Evolutionary conservation across 768 basidiomycete species (phyloP), one percentile per base, ranked within the genome.

Genomic region (Pisolithus sp.): DNA sequence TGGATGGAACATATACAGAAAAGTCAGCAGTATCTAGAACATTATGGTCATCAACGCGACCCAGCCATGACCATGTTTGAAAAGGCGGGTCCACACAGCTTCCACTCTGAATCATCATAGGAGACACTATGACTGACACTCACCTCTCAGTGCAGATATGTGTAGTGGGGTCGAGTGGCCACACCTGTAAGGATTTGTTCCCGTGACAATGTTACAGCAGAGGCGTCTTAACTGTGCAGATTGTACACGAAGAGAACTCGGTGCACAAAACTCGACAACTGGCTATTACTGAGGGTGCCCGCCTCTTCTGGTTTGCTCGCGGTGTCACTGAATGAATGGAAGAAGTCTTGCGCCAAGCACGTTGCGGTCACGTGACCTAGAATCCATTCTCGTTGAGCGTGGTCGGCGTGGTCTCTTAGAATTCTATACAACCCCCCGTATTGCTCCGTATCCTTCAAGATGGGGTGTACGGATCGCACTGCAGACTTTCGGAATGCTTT

Each of bases 1-100:
- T 46, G 65, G 23, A 26, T 46, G 65, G 64, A 55, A 7, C 21
- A 12, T 13, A 20, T 26, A 7, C n/a, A 12, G 26, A 2, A 73
- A 71, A 70, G 26, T 92, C 89, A 93, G 89, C 81, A 93, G 89
- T 93, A 93, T 92, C 89, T 83, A 76, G 88, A 89, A 89, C 87
- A 78, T 81, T 74, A 62, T 64, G 71, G 87, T 91, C 89, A 79
- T 75, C 88, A 78, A 64, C 56, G 78, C 78, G 72, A 86, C 83
- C 86, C 85, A 70, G 67, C 73, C 56, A 57, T 55, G 54, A 49
- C 21, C 53, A 34, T 13, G 51, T 57, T 54, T 49, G 41, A 49
- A 15, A 61, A 66, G 58, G 68, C 70, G 76, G 86, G 80, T 90
- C 76, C 73, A 79, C 86, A 67, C 71, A 85, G 89, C 73, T 83